Evolutionary conservation across 768 basidiomycete species (phyloP), one percentile per base, ranked within the genome.

Genomic region (Panus rudis): DNA sequence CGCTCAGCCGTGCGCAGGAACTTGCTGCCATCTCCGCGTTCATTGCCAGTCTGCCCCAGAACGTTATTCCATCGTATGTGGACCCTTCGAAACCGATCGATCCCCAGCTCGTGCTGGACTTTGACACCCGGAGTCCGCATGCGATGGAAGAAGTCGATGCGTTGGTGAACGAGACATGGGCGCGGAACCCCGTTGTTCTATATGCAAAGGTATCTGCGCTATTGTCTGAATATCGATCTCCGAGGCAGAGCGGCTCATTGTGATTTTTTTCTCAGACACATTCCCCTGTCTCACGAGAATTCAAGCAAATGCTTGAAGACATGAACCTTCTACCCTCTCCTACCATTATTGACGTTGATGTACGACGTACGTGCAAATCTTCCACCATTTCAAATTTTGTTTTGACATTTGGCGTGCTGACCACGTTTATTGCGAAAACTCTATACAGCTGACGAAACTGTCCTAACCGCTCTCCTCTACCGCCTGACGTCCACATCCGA

Each of bases 41-140:
- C 46, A 39, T 50, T 11, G 49, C 45, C 13, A 50, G 49, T 28
- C 42, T 50, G 16, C 45, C 49, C 6, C 45, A 50, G 38, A 50
- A 50, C 61, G 70, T 81, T 43, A 77, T 92, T 44, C 86, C 89
- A 1, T 57, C 65, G 1, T 66, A 67, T 5, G 72, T 88, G 34
- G 76, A 90, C 53, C 82, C 88, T 0, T 52, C 68, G 10, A 50
- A 52, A 10, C 76, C 85, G 6, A 77, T 90, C 45, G 87, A 91
- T 58, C 85, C 89, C 3, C 76, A 87, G 53, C 75, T 90, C 44
- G 74, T 92, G 4, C 72, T 92, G 31, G 88, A 86, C 53, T 92
- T 91, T 57, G 86, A 91, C 57, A 83, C 84, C 0, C 75, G 79
- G n/a, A 67, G 75, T 32, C 63, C 74, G 2, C 70, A 72, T 12